Percentiles rank a stretch among this genome's conserved stretches.
phyloP scores from a whole-genome alignment of 768 basidiomycete genomes.

The Pisolithus marmoratus region DNA sequence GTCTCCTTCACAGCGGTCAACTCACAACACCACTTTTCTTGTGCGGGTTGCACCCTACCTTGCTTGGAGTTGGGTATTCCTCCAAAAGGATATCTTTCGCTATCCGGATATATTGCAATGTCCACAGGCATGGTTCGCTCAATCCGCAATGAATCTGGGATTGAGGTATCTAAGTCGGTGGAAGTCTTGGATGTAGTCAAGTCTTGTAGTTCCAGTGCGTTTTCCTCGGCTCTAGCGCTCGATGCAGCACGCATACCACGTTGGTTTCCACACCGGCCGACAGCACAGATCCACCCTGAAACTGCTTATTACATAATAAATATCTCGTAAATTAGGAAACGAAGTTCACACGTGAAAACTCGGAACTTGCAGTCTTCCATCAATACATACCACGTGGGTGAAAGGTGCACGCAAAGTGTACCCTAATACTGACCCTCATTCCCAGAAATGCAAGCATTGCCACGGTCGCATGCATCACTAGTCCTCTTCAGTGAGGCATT shows the following conservation, averaged over 20 bases:
- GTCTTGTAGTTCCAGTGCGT: conserved; percentile 16
- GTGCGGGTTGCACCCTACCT: conserved; percentile 14
- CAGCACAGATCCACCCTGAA: too few species aligned
- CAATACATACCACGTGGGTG: too few species aligned
- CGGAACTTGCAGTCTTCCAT: too few species aligned
- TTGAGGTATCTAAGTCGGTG: background rate
- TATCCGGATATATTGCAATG: background rate
- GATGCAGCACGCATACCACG: background rate
- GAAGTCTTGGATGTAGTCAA: conserved; percentile 1
- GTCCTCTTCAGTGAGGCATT: conserved; percentile 14
- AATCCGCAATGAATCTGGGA: conserved; percentile 6
- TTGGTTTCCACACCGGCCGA: background rate
- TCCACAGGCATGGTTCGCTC: background rate
- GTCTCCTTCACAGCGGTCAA: conserved; percentile 24
- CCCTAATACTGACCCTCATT: too few species aligned
- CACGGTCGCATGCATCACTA: background rate
- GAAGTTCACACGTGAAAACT: too few species aligned
- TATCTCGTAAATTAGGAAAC: too few species aligned
- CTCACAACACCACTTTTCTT: conserved; percentile 12
- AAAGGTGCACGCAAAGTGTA: too few species aligned
- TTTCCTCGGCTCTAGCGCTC: background rate
- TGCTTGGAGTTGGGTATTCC: conserved; percentile 10
- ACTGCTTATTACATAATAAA: too few species aligned
- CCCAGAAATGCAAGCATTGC: background rate
- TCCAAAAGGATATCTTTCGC: conserved; percentile 10